Conservation (phyloP, 169 alveolate genomes). For the Cyclospora cayetanensis region DNA sequence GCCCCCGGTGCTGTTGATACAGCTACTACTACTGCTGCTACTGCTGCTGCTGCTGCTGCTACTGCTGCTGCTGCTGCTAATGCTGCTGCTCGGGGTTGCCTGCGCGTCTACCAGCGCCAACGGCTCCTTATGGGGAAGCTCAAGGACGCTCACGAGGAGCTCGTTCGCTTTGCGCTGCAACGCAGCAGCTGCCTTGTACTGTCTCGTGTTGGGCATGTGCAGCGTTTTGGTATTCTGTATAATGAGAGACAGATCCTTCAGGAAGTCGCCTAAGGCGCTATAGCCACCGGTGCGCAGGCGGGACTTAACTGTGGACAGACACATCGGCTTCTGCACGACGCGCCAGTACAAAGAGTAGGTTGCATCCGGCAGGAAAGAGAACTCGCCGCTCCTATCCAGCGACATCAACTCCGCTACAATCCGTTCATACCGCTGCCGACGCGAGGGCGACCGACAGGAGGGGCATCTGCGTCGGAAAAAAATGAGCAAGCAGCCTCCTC, state of each 20-base stretch:
- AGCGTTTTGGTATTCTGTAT: constrained; percentile 14
- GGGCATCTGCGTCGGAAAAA: constrained; percentile 76
- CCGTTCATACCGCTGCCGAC: constrained; percentile 74
- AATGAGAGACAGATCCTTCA: constrained; percentile 1
- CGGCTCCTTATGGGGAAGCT: constrained; percentile 41
- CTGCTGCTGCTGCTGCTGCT: constrained; percentile 15
- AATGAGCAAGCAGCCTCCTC: not conserved
- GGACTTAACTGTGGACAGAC: constrained; percentile 75
- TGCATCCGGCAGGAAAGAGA: constrained; percentile 81
- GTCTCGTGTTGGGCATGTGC: constrained; percentile 59
- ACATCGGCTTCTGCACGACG: constrained; percentile 82
- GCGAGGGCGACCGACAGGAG: constrained; percentile 77
- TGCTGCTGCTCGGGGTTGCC: not conserved
- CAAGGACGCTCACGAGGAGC: constrained; percentile 26
- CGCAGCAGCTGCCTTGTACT: constrained; percentile 42
- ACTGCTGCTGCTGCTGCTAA: constrained; percentile 15
- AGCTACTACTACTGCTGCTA: not conserved
- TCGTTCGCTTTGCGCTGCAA: constrained; percentile 52
- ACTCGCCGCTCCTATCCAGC: constrained; percentile 77
- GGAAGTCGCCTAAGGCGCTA: not conserved
- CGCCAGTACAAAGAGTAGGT: constrained; percentile 81
- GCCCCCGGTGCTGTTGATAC: not conserved
- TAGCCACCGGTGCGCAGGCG: constrained; percentile 67
- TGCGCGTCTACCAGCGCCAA: not conserved
- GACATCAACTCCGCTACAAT: constrained; percentile 78